phyloP scores from a whole-genome alignment of 164 flowering plant genomes.

The Saururus chinensis region DNA sequence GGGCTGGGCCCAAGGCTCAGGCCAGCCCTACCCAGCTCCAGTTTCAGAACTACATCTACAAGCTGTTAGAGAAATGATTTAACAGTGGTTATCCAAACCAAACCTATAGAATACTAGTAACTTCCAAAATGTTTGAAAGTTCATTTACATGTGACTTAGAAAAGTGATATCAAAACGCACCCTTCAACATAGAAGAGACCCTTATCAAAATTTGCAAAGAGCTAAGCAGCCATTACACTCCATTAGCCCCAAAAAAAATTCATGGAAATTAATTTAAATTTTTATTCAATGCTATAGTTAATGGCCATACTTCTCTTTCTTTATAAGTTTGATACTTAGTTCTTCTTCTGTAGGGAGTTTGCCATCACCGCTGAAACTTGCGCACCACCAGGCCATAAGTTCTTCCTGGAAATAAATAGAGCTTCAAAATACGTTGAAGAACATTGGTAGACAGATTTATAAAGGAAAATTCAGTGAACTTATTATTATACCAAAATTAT shows the following conservation, averaged over 20 bases:
- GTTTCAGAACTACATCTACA: too few species aligned
- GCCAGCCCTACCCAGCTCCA: too few species aligned
- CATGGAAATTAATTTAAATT: not conserved
- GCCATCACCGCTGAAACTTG: slow-evolving; percentile 25
- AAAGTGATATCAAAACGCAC: not conserved
- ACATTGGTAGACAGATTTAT: not conserved
- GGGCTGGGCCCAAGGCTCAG: too few species aligned
- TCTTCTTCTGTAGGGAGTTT: slow-evolving; percentile 47
- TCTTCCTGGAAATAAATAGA: slow-evolving; percentile 50
- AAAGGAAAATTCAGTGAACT: too few species aligned
- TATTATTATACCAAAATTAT: too few species aligned
- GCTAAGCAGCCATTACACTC: not conserved
- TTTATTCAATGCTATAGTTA: slow-evolving; percentile 7
- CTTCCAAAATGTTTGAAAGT: too few species aligned
- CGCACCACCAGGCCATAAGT: slow-evolving; percentile 72
- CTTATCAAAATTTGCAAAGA: not conserved
- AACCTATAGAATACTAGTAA: too few species aligned
- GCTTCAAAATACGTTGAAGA: not conserved
- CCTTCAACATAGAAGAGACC: not conserved
- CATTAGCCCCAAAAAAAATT: not conserved
- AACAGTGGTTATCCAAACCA: too few species aligned
- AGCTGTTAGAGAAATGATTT: too few species aligned
- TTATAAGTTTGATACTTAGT: slow-evolving; percentile 34
- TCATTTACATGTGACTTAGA: not conserved
- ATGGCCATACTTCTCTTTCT: slow-evolving; percentile 31